phyloP scores from a whole-genome alignment of 495 filamentous ascomycete species.

The Rhizodiscina lignyota region DNA sequence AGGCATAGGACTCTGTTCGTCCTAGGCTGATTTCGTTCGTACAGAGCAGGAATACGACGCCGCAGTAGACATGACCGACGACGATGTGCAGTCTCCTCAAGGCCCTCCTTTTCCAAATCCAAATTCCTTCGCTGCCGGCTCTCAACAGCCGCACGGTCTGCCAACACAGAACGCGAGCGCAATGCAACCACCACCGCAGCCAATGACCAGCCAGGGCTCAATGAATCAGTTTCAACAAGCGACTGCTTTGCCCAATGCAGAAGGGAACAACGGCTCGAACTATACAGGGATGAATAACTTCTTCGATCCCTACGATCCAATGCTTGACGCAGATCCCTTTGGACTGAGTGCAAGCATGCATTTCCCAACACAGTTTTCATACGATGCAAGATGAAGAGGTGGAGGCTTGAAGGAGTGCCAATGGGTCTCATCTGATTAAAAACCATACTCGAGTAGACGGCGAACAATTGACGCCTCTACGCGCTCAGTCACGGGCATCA shows the following conservation, averaged over 20 bases:
- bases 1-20: conserved; percentile 55
- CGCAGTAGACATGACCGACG: conserved; percentile 85
- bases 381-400: conserved; percentile 29
- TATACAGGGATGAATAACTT: conserved; percentile 47
- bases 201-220: neutral
- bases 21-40: conserved; percentile 63
- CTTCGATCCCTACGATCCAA: conserved; percentile 65
- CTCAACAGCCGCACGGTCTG: neutral
- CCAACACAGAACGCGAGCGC: neutral
- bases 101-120: too few relatives aligned
- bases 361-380: conserved; percentile 78
- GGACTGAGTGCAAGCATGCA: conserved; percentile 86
- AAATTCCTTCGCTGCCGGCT: conserved; percentile 21
- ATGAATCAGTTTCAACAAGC: too few relatives aligned
- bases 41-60: conserved; percentile 99
- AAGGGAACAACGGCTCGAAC: too few relatives aligned
- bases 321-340: conserved; percentile 80
- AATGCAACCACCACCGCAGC: neutral
- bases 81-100: too few relatives aligned
- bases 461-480: neutral
- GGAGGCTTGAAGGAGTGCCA: neutral
- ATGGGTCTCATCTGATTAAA: neutral
- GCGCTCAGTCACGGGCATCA: neutral
- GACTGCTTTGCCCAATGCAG: too few relatives aligned
- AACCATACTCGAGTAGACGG: neutral